These are phyloP conservation scores for Epichloe hybrida DNA, from an alignment of 2,329 filamentous ascomycete genomes.

Conservation along the genomic window DNA sequence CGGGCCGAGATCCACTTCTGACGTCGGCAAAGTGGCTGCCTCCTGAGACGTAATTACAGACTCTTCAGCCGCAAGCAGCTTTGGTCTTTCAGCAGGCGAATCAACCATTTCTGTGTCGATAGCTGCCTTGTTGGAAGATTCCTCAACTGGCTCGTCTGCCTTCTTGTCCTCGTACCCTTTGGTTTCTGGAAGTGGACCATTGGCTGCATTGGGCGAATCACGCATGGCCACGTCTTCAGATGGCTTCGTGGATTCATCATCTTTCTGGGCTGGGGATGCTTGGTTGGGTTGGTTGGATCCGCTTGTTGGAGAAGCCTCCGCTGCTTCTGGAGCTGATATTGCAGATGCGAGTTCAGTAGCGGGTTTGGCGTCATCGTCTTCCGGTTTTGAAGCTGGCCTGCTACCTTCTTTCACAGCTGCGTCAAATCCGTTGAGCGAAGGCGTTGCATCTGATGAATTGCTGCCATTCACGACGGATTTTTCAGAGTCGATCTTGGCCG, in stretches of 20 bases:
- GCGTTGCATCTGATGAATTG: conserved; percentile 1
- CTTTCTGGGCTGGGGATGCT: background rate
- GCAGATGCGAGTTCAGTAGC: background rate
- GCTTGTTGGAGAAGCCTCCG: background rate
- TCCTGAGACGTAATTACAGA: conserved; percentile 7
- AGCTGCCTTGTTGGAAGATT: background rate
- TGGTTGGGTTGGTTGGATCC: background rate
- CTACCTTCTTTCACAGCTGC: background rate
- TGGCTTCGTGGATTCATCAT: background rate
- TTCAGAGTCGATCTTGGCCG: conserved; percentile 4
- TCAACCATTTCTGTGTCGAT: conserved; percentile 16
- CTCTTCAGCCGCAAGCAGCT: conserved; percentile 8
- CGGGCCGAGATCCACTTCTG: conserved; percentile 23
- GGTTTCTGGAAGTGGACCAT: background rate
- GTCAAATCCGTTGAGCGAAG: conserved; percentile 3
- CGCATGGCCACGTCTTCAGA: conserved; percentile 2
- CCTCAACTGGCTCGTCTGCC: background rate
- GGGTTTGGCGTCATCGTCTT: conserved; percentile 1
- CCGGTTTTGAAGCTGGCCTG: background rate
- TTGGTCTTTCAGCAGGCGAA: conserved; percentile 8
- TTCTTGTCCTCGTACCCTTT: background rate
- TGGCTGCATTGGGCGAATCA: background rate
- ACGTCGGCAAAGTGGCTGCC: conserved; percentile 13
- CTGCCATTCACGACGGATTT: conserved; percentile 9
- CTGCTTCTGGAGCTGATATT: background rate